A percentile compares a stretch with the other conserved stretches of the same genome.
Evolutionary conservation across 2,329 filamentous ascomycete species (phyloP).

Genomic region (Phialophora verrucosa): DNA sequence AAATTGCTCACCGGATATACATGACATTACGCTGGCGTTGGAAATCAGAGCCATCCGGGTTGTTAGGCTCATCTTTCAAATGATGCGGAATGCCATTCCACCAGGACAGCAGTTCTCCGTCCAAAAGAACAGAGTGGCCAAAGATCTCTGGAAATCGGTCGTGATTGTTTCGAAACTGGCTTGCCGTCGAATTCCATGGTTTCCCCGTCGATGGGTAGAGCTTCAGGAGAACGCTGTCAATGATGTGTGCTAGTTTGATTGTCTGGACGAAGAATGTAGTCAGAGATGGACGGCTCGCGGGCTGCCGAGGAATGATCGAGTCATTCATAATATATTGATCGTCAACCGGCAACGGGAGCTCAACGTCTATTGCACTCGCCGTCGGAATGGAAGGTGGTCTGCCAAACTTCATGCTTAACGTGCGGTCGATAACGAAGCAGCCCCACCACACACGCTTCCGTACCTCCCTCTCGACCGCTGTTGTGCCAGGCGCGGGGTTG

Average conservation of each 20-base stretch:
- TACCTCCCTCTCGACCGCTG: constrained; percentile 12
- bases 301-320: constrained; percentile 10
- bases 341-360: constrained; percentile 11
- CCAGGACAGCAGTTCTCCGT: constrained; percentile 13
- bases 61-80: constrained; percentile 12
- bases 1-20: constrained; percentile 6
- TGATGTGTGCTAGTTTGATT: constrained; percentile 19
- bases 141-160: neutral
- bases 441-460: constrained; percentile 24
- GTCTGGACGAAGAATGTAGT: constrained; percentile 15
- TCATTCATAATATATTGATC: constrained; percentile 20
- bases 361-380: constrained; percentile 12
- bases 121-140: neutral
- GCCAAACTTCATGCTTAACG: constrained; percentile 22
- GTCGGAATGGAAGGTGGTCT: constrained; percentile 15
- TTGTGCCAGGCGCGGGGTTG: neutral
- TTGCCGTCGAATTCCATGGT: constrained; percentile 5
- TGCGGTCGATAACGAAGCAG: constrained; percentile 22
- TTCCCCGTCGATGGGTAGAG: constrained; percentile 15
- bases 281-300: constrained; percentile 7
- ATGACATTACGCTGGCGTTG: constrained; percentile 20
- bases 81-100: constrained; percentile 12
- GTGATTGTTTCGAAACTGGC: neutral
- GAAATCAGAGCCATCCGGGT: constrained; percentile 11
- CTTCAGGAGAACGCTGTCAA: constrained; percentile 15